Evolutionary conservation across 345 rosid genomes (phyloP), one percentile per base, ranked within the genome.

Genomic region (Gossypium thurberi): DNA sequence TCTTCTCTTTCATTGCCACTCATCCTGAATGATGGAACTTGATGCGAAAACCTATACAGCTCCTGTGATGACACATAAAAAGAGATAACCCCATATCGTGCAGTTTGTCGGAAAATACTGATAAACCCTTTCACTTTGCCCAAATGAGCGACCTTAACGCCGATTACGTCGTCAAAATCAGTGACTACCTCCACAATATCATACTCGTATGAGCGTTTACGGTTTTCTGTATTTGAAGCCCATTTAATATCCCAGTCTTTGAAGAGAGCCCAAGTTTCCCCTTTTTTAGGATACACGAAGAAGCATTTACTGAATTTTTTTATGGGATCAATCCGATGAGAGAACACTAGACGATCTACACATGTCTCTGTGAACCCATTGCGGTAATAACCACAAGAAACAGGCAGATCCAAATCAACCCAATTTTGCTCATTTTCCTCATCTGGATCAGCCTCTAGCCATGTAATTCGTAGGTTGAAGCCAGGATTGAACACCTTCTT

Each of bases 241-340:
- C 93, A 89, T 26, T 78, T 83, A 23, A 78, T 78, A 79, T 90
- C 79, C 97, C 97, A 88, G 64, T 85, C 81, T 84, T 80, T 90
- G 75, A 86, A 94, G 63, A 92, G 76, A 55, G 98, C 97, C 98
- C 98, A 94, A 46, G 83, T 83, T 79, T 94, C 97, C 63, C 98
- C 95, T 69, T 72, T 82, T 75, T 80, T 79, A 75, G 97, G 98
- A 82, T 89, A 88, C 53, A 94, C 78, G 67, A 70, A 6, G 58
- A 56, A 59, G 37, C 70, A 42, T 74, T 75, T 77, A 59, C 66
- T 73, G 50, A 48, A 21, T 23, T 72, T 46, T n/a, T 66, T 76
- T 8, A 47, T 10, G 37, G 72, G 72, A 73, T 33, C 44, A 65
- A 84, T 79, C 81, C 69, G 84, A 82, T 88, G 90, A 78, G 97